Percentiles rank a stretch among this genome's conserved stretches.
Evolutionary conservation across 192 early-diverging fungal species (phyloP).

Genomic region (Chytriomyces sp.): DNA sequence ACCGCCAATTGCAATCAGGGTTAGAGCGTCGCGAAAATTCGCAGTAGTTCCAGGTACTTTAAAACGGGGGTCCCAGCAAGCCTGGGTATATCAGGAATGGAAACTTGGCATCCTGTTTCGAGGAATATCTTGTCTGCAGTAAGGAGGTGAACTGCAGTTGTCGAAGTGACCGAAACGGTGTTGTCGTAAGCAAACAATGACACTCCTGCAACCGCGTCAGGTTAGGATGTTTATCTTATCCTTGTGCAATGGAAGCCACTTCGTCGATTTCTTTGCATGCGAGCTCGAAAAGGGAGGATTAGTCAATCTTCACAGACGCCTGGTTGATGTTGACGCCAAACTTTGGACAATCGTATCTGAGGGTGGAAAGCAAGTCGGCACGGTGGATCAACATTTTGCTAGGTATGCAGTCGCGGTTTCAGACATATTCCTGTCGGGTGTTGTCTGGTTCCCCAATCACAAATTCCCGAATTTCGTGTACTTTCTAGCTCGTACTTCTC

Average conservation of each 20-base stretch:
- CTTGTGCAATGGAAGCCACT: slow-evolving; percentile 31
- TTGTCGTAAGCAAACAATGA: not conserved
- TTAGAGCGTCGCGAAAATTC: slow-evolving; percentile 13
- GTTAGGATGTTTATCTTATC: slow-evolving; percentile 23
- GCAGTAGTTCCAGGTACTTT: slow-evolving; percentile 34
- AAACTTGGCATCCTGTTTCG: slow-evolving; percentile 35
- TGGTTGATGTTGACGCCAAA: slow-evolving; percentile 25
- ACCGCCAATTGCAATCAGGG: slow-evolving; percentile 46
- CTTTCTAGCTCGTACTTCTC: slow-evolving; percentile 41
- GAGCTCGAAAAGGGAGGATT: slow-evolving; percentile 23
- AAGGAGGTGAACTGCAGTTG: too few species aligned
- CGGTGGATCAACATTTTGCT: slow-evolving; percentile 45
- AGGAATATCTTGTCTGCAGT: slow-evolving; percentile 32
- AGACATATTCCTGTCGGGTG: not conserved
- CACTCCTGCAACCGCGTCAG: slow-evolving; percentile 15
- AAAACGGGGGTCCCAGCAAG: slow-evolving; percentile 39
- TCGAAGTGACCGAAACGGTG: not conserved
- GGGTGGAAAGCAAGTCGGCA: slow-evolving; percentile 36
- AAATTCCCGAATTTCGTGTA: slow-evolving; percentile 18
- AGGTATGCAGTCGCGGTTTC: slow-evolving; percentile 29
- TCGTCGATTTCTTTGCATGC: slow-evolving; percentile 37
- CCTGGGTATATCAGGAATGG: slow-evolving; percentile 36
- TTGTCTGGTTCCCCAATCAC: not conserved
- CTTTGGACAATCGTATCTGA: slow-evolving; percentile 32
- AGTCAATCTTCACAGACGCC: slow-evolving; percentile 17